Evolutionary conservation across 176 grass and related monocot species (phyloP), one percentile per base, ranked within the genome.

Genomic region (Aegilops tauschii): DNA sequence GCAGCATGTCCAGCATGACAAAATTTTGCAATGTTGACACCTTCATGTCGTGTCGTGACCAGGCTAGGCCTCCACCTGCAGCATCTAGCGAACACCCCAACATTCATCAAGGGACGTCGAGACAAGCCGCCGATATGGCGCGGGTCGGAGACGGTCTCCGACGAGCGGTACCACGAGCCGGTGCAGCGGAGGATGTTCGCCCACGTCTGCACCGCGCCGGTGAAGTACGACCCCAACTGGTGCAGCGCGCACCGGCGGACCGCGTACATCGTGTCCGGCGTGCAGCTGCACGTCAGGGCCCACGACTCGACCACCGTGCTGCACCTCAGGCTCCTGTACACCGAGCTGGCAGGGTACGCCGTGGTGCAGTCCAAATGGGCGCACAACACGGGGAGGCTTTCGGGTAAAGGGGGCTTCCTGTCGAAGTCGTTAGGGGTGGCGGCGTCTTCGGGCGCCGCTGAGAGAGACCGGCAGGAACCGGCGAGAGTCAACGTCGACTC

Each of bases 31-130:
- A 62, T 74, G 69, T 45, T 75, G 50, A 75, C 20, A 8, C 4
- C 9, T 73, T 45, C 14, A 8, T 10, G 2, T 18, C 25, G 6
- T 83, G 58, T 18, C 25, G 6, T 83, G 58, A 1, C 29, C 88
- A 93, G 93, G 25, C 81, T 95, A 84, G 93, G 88, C 29, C 89
- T 98, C 54, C 97, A 98, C 81, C 90, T 98, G 84, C 92, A 96
- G 18, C 93, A 98, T 86, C 28, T 98, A 29, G 88, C 84, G 36
- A 86, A 34, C 69, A 88, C 80, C 18, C 97, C 97, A 5, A 73
- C 50, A 0, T 98, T 96, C 87, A 86, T 96, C 42, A 18, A 20
- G 1, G 66, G 16, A 8, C 61, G 36, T 37, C 45, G 84, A 2
- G 29, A 73, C 28, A 76, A 62, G 18, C 40, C 52, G 12, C 88